Evolutionary conservation across 306 rosid genomes (phyloP), one percentile per base, ranked within the genome.

Genomic region (Arachis stenosperma): DNA sequence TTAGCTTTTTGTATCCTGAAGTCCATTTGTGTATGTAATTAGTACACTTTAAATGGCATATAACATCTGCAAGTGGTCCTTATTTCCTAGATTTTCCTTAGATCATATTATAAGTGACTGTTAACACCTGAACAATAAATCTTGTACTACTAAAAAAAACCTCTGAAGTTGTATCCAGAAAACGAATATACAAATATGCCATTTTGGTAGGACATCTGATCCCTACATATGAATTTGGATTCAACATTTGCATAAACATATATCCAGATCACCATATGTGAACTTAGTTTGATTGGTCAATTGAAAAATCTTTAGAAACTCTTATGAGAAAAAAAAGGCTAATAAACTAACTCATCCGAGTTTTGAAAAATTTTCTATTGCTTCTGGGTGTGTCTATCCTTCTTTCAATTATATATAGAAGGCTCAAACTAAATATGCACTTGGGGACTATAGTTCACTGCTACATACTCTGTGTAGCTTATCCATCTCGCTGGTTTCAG

Each of bases 401-500:
- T 33, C 37, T 73, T 11, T 6, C 37, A 33, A 33, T 33, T 33
- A 33, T 33, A 61, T 51, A 69, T 29, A 42, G 39, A 62, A 64
- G 61, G 46, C 48, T 73, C 9, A 33, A 33, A 5, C 55, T 46
- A 55, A 36, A n/a, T 42, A 14, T 17, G 13, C 42, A 70, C 51
- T 63, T 41, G 56, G 12, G 46, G 9, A 57, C 74, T 39, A 29
- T 75, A 3, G 10, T 58, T 67, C 27, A 50, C 15, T 61, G 59
- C 53, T 27, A 2, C 53, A 3, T 3, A 4, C 40, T 53, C 61
- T 69, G 67, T 74, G 64, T 65, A 68, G 69, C 73, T 62, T 61
- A 41, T 79, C 72, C 60, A 61, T 41, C 60, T 76, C 72, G 70
- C 43, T 74, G 79, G 71, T 73, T 79, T 78, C 82, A 93, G 94